Evolutionary conservation across 2,329 filamentous ascomycete species (phyloP).

Genomic region (Furcasterigmium sp.): DNA sequence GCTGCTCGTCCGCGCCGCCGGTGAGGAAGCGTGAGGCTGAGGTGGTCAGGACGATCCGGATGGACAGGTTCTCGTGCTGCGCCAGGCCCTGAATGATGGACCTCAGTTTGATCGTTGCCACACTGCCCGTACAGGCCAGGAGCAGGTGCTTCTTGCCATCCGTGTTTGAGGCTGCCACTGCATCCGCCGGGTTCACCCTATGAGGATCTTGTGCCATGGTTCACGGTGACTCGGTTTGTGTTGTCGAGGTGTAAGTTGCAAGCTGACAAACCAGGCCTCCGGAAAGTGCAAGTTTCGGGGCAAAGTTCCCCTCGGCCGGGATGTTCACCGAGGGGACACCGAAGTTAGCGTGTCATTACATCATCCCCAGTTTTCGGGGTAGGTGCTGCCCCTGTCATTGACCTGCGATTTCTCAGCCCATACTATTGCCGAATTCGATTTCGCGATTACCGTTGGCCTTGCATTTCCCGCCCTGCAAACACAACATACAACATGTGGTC

Average conservation of each 20-base stretch:
- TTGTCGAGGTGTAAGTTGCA: background rate
- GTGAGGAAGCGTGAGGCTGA: constrained; percentile 70
- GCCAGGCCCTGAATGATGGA: constrained; percentile 58
- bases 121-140: constrained; percentile 7
- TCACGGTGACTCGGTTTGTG: background rate
- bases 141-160: constrained; percentile 10
- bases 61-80: constrained; percentile 55
- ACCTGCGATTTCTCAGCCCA: constrained; percentile 1
- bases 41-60: constrained; percentile 77
- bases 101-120: constrained; percentile 76
- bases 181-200: constrained; percentile 7
- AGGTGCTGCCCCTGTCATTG: background rate
- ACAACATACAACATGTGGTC: constrained; percentile 3
- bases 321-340: constrained; percentile 1
- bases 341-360: constrained; percentile 8
- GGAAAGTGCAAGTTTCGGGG: too few species aligned
- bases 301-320: background rate
- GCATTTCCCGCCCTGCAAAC: background rate
- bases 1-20: constrained; percentile 74
- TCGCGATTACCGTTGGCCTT: background rate
- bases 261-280: background rate
- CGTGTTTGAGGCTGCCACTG: constrained; percentile 6
- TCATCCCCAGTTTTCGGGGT: constrained; percentile 9
- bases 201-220: constrained; percentile 3
- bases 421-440: background rate